Percentiles rank a stretch among this genome's conserved stretches.
These are phyloP conservation scores for Cladosporium halotolerans DNA, from an alignment of 2,329 filamentous ascomycete genomes.

Conservation along the genomic window DNA sequence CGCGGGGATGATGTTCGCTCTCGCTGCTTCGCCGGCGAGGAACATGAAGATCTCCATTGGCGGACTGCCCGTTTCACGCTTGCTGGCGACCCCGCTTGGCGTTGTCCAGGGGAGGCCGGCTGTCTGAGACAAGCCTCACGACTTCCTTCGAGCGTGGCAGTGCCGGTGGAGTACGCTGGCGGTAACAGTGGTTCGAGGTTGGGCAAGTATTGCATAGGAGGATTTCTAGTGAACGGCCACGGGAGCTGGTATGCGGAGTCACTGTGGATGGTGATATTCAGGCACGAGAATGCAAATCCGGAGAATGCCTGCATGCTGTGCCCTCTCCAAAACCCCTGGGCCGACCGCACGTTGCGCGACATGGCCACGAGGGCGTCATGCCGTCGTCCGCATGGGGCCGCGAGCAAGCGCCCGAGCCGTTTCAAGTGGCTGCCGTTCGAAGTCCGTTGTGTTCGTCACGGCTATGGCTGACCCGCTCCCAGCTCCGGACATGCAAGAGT, in stretches of 20 bases:
- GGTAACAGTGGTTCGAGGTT: too few relatives aligned
- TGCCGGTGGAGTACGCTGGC: too few relatives aligned
- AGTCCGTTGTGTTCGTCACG: slow-evolving; percentile 3
- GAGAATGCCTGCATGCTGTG: slow-evolving; percentile 1
- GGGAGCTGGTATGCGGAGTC: too few relatives aligned
- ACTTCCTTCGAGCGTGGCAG: background rate
- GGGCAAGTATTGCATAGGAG: too few relatives aligned
- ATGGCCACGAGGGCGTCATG: background rate
- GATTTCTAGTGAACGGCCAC: too few relatives aligned
- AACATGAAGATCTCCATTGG: background rate
- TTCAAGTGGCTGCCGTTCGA: background rate
- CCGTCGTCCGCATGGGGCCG: background rate
- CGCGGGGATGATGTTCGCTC: too few relatives aligned
- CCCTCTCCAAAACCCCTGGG: background rate
- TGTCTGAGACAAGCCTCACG: background rate
- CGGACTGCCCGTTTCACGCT: background rate
- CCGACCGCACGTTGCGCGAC: background rate
- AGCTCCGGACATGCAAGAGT: background rate
- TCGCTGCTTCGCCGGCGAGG: background rate
- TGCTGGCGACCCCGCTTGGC: background rate
- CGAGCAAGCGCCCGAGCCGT: slow-evolving; percentile 3
- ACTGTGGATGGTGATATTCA: background rate
- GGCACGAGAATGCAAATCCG: background rate
- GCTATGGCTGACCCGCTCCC: background rate
- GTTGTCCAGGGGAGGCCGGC: background rate